These are phyloP conservation scores for Hymenotorrendiella dingleyae DNA, from an alignment of 2,329 filamentous ascomycete species.

Conservation along the genomic window DNA sequence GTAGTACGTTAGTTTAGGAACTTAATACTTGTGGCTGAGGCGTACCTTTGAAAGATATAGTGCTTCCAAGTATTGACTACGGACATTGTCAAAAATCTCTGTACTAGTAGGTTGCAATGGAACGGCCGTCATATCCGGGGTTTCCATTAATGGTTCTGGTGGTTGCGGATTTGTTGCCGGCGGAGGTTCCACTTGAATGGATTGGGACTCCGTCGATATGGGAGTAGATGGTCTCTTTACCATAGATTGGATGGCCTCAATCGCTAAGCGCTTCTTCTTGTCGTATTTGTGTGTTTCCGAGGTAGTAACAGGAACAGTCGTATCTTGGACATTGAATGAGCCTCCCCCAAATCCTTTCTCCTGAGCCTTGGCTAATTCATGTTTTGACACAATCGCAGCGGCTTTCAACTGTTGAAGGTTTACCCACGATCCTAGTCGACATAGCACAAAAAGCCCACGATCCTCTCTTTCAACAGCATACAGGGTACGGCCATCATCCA, in stretches of 20 bases:
- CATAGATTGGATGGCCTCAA: conserved; percentile 57
- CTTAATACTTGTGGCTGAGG: conserved; percentile 10
- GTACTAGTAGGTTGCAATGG: conserved; percentile 34
- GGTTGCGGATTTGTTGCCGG: not conserved
- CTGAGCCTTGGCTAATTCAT: conserved; percentile 28
- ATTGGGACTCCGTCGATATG: conserved; percentile 15
- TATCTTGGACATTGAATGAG: not conserved
- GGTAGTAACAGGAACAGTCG: conserved; percentile 6
- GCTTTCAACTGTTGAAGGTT: conserved; percentile 48
- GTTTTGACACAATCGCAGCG: conserved; percentile 43
- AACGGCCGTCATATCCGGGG: conserved; percentile 5
- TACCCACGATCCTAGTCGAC: conserved; percentile 62
- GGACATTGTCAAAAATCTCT: conserved; percentile 52
- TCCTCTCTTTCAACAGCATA: conserved; percentile 63
- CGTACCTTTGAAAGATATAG: conserved; percentile 58
- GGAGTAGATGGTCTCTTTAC: conserved; percentile 41
- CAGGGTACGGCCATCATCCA: conserved; percentile 46
- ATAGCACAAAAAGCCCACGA: conserved; percentile 58
- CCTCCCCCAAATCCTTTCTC: conserved; percentile 2
- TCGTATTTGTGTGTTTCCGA: conserved; percentile 23
- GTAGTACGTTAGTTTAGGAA: conserved; percentile 32
- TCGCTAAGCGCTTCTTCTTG: conserved; percentile 52
- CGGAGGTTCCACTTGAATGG: conserved; percentile 4
- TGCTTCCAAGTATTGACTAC: conserved; percentile 52
- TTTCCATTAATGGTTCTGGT: not conserved